These are phyloP conservation scores for Steccherinum ochraceum DNA, from an alignment of 768 basidiomycete genomes.

Conservation along the genomic window DNA sequence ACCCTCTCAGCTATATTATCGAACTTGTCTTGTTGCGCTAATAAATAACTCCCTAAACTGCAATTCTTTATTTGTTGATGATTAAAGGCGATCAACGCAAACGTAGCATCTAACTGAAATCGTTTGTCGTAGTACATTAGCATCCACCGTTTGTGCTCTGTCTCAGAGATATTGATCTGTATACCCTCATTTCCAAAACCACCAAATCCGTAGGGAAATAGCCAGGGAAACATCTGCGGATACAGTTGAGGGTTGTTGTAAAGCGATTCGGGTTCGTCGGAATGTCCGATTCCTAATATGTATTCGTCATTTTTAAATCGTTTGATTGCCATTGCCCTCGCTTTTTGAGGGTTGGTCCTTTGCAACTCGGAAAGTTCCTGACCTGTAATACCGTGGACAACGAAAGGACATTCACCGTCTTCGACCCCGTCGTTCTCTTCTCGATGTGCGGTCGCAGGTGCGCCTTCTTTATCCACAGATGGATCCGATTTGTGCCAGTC, in stretches of 20 bases:
- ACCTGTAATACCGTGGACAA: conserved; percentile 29
- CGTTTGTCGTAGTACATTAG: conserved; percentile 15
- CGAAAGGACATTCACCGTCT: conserved; percentile 29
- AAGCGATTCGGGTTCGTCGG: conserved; percentile 18
- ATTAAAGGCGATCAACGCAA: conserved; percentile 15
- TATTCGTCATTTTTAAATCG: conserved; percentile 23
- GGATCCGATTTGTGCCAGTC: neutral
- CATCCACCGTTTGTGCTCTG: neutral
- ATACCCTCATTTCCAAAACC: conserved; percentile 21
- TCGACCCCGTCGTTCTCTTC: conserved; percentile 23
- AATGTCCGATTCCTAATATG: conserved; percentile 24
- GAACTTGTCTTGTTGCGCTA: conserved; percentile 6
- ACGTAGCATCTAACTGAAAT: conserved; percentile 14
- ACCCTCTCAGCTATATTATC: conserved; percentile 6
- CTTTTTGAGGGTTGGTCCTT: conserved; percentile 13
- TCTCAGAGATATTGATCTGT: neutral
- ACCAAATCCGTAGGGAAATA: conserved; percentile 34
- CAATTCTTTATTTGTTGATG: conserved; percentile 15
- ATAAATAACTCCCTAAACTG: conserved; percentile 9
- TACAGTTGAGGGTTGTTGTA: conserved; percentile 28
- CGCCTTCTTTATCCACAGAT: neutral
- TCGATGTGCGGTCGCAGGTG: conserved; percentile 18
- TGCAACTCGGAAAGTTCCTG: conserved; percentile 13
- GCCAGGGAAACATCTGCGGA: conserved; percentile 33
- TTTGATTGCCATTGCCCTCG: conserved; percentile 17